Evolutionary conservation across 2,329 filamentous ascomycete genomes (phyloP), one percentile per base, ranked within the genome.

Genomic region (Metarhizium rileyi): DNA sequence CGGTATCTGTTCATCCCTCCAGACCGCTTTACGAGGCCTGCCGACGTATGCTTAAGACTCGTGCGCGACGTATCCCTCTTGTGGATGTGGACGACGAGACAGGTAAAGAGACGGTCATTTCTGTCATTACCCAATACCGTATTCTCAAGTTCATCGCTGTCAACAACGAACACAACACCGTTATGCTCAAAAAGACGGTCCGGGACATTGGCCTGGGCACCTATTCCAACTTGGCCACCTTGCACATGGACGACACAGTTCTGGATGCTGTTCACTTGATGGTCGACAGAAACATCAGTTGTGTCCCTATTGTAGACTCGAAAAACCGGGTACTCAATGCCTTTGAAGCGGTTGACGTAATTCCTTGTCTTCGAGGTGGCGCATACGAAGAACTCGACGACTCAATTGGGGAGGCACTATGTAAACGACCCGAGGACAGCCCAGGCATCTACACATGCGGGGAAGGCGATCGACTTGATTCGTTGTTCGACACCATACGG

Each of bases 111-210:
- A 93, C 91, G 70, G 90, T 98, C 18, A 87, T 98, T 53, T 96
- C 90, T 60, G 93, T 98, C 53, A 87, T 98, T 52, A 98, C 93
- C 0, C 93, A 98, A 67, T 98, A 98, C 69, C 86, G 94, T 51
- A 97, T 98, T 59, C 80, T 98, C 56, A 98, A 98, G 66, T 98
- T 98, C 66, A 94, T 98, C 54, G 90, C 93, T 10, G 91, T 98
- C 68, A 98, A 98, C 68, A 81, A 80, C 59, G 80, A 84, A 61
- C 83, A 84, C 59, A 87, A 95, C 63, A 96, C 91, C 4, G 85
- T 94, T 59, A 80, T 90, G 63, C 72, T 98, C 53, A 87, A 88
- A 63, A 96, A 95, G 70, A 84, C 89, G 9, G 75, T 98, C 50
- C 80, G 81, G 53, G 90, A 96, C 54, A 79, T 97, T 49, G 81